Base-by-base conservation (phyloP, 345 rosid genomes). In the Moringa oleifera region DNA sequence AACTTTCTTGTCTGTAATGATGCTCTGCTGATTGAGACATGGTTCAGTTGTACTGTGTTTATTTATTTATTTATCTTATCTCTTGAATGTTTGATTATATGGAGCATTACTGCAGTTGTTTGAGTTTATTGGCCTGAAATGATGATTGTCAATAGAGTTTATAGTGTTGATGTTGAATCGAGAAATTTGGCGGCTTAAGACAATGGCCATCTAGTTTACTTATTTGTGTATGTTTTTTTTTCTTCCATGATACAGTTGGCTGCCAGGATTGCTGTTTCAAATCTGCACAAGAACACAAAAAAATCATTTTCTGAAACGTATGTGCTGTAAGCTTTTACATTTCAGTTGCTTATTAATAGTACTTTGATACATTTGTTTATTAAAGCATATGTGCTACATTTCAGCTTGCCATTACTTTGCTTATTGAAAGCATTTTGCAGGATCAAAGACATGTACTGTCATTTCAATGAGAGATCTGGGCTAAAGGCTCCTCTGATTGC, bases 231-330 rank as follows among this genome's bases (percentile, higher is more conserved):
- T n/a, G n/a, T n/a, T n/a, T n/a, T n/a, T n/a, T n/a, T n/a, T n/a
- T n/a, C n/a, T 59, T 54, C 53, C 62, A 19, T 73, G 36, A 58
- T 64, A 59, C 88, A 95, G 99, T 71, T 95, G 85, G 99, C 97
- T 65, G 99, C 99, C 0, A 89, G 99, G 71, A 89, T 95, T 67
- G 99, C 77, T 64, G 99, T 95, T 12, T 95, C 97, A 6, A 95
- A 95, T 79, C 88, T 95, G 61, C 97, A 95, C 71, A 95, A 95
- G 83, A 95, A 91, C 68, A 95, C 99, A 4, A 85, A 75, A 80
- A 95, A 95, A 54, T 85, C 81, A 2, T 95, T 95, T 68, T 95
- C 99, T 0, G 99, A 95, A 72, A 91, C 96, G 99, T 95, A 74
- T 75, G 99, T 79, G 37, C 37, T 33, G 37, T 5, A 33, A n/a